Conservation (phyloP, 495 filamentous ascomycete species). For the Choiromyces venosus region DNA sequence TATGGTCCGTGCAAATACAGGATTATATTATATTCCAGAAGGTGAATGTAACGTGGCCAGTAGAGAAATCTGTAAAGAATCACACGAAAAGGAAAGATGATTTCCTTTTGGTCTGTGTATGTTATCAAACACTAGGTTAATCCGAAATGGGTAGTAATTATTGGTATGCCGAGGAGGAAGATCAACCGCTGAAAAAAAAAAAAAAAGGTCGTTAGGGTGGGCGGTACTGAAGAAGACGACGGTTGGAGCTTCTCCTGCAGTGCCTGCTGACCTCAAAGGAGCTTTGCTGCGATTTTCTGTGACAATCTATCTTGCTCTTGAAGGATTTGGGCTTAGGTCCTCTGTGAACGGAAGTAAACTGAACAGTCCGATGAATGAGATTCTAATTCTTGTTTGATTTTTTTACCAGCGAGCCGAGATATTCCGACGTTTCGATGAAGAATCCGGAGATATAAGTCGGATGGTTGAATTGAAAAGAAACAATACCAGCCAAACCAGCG, state of each 20-base stretch:
- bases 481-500: conserved; percentile 1
- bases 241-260: conserved; percentile 65
- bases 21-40: background rate
- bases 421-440: background rate
- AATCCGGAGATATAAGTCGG: background rate
- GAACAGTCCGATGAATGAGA: background rate
- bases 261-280: conserved; percentile 90
- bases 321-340: background rate
- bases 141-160: background rate
- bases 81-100: background rate
- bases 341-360: background rate
- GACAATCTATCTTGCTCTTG: conserved; percentile 34
- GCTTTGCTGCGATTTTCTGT: conserved; percentile 43
- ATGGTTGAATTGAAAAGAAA: background rate
- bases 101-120: background rate
- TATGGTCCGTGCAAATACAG: conserved; percentile 32
- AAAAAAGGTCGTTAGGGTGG: conserved; percentile 31
- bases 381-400: background rate
- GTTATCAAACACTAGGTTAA: background rate
- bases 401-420: background rate
- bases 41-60: background rate
- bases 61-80: background rate
- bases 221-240: conserved; percentile 39
- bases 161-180: conserved; percentile 1
- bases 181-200: conserved; percentile 28